Evolutionary conservation across 2,329 filamentous ascomycete genomes (phyloP), one percentile per base, ranked within the genome.

Genomic region (Colletotrichum destructivum): DNA sequence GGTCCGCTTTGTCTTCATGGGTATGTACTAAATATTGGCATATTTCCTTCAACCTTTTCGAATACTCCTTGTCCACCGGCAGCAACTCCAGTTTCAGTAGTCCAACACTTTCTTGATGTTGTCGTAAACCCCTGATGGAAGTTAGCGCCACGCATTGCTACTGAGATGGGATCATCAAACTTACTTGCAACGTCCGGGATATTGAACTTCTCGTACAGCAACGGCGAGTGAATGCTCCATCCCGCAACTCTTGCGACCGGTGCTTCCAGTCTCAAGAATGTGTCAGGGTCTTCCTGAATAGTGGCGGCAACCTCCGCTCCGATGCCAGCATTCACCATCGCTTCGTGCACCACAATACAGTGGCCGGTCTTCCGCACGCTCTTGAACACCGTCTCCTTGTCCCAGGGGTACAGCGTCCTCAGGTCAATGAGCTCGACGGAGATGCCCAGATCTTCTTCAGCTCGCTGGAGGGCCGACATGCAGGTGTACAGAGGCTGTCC

Each of bases 321-420:
- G 18, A 98, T 89, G 16, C 95, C 95, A 8, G 93, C 93, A 77
- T 97, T 98, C 74, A 95, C 88, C 93, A 96, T 97, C 69, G 94
- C 92, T 83, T 98, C 95, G 79, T 98, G 95, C 8, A 98, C 95
- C 2, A 98, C 92, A 66, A 98, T 88, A 49, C 93, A 94, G 71
- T 94, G 85, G 0, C 95, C 95, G 0, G 95, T 98, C 85, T 96
- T 97, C 76, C 89, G 90, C 16, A 97, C 95, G 74, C 95, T 98
- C 64, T 92, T 85, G 71, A 97, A 86, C 1, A 98, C 89, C 0
- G 93, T 93, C 79, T 92, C 87, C 77, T 94, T 90, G 80, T 98
- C 95, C 95, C 95, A 98, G 0, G 95, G 95, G 78, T 97, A 98
- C 62, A 98, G 87, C 0, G 95, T 97, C 68, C 95, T 88, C 69